Percentiles rank a stretch among this genome's conserved stretches.
Evolutionary conservation across 2,329 filamentous ascomycete genomes (phyloP).

Genomic region (Pseudopithomyces chartarum): DNA sequence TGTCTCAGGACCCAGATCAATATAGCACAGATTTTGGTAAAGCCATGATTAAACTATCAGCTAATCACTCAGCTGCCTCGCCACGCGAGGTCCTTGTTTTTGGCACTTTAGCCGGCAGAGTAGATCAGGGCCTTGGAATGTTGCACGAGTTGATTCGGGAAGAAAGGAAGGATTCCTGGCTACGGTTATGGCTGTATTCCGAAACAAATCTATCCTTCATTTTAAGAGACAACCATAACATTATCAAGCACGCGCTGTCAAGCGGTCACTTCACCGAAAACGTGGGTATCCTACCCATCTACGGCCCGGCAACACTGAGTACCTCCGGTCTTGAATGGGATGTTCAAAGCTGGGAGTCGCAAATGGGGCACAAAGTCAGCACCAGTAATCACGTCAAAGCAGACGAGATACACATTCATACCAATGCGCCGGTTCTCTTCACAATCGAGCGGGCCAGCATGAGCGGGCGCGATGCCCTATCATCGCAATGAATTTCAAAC

Average conservation of each 20-base stretch:
- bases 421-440: conserved; percentile 52
- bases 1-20: conserved; percentile 78
- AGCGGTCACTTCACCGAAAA: conserved; percentile 70
- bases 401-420: conserved; percentile 46
- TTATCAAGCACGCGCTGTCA: conserved; percentile 65
- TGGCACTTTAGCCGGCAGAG: conserved; percentile 84
- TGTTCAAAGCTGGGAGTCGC: conserved; percentile 75
- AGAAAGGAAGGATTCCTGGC: conserved; percentile 48
- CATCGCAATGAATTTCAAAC: conserved; percentile 3
- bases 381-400: conserved; percentile 55
- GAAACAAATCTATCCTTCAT: conserved; percentile 82
- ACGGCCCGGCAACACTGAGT: conserved; percentile 76
- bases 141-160: conserved; percentile 78
- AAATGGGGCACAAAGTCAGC: conserved; percentile 55
- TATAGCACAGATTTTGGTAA: conserved; percentile 92
- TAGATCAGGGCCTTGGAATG: conserved; percentile 90
- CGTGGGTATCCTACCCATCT: conserved; percentile 84
- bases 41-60: conserved; percentile 63
- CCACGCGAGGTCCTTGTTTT: conserved; percentile 73
- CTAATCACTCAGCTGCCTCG: conserved; percentile 42
- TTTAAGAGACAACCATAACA: conserved; percentile 70
- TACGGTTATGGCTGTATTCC: conserved; percentile 75
- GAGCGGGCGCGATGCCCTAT: background rate
- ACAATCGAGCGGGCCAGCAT: conserved; percentile 48
- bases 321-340: conserved; percentile 90